Evolutionary conservation across 257 asterid genomes (phyloP), one percentile per base, ranked within the genome.

Genomic region (Nicotiana undulata): DNA sequence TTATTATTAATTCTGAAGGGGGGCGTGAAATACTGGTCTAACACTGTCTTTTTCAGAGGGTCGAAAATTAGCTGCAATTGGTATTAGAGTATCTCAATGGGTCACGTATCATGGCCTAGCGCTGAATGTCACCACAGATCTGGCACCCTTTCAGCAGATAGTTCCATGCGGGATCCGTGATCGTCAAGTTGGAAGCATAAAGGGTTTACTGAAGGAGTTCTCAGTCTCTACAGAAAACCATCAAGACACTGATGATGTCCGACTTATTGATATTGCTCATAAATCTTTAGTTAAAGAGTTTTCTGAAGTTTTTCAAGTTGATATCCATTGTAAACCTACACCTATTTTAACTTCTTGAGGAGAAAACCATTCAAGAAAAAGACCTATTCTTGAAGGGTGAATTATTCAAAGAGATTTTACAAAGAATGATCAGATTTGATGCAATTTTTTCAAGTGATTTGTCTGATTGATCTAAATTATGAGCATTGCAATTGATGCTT

Each of bases 151-250:
- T 83, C 83, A 84, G 55, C 89, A 28, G 83, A 94, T 91, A 29
- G 88, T 91, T 72, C 98, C 97, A 0, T 95, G 98, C 80, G 99
- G 99, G 72, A 93, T 95, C 76, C 86, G 74, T 52, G 94, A 89
- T 88, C 96, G 91, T 37, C 86, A 60, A 85, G 97, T 95, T 65
- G 99, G 96, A 80, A 90, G 92, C 81, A 81, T 95, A 79, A 92
- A 92, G 81, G 86, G 82, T 24, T 85, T 93, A 76, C 85, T 91
- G 20, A 22, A 58, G 22, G 88, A 86, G 75, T 17, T 52, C 31
- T 18, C 52, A 26, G 37, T n/a, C 1, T 80, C 77, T 28, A 61
- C 77, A 82, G 85, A 76, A 60, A 81, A 68, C 28, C 28, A 59
- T 82, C 58, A 76, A 32, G 63, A 51, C 6, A 44, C 29, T 24